phyloP scores from a whole-genome alignment of 164 flowering plant genomes.

The Aristolochia californica region DNA sequence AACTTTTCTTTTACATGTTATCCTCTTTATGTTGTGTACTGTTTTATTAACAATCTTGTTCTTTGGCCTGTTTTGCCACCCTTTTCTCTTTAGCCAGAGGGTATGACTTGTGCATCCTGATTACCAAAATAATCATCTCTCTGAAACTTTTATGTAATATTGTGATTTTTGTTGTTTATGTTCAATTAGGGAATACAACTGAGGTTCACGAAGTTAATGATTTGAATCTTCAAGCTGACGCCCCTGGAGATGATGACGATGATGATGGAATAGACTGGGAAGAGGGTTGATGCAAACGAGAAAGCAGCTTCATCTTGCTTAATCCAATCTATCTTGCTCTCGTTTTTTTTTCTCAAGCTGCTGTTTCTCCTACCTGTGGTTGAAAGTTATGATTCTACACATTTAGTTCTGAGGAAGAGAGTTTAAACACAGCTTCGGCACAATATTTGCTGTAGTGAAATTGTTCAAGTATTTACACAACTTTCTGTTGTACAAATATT shows the following conservation, averaged over 20 bases:
- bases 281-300: conserved; percentile 14
- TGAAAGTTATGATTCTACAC: neutral
- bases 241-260: conserved; percentile 29
- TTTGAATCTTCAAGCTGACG: conserved; percentile 23
- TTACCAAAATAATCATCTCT: neutral
- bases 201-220: conserved; percentile 15
- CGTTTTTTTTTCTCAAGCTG: no score
- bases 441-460: no score
- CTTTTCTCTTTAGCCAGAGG: neutral
- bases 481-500: no score
- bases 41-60: neutral
- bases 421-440: no score
- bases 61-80: neutral
- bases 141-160: neutral
- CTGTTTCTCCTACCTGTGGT: neutral
- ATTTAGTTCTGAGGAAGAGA: neutral
- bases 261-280: conserved; percentile 39
- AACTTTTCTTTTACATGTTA: neutral
- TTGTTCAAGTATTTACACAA: no score
- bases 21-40: neutral
- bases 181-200: conserved; percentile 13
- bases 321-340: neutral
- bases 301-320: neutral
- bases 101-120: neutral
- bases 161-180: neutral